Evolutionary conservation across 192 early-diverging fungal genomes (phyloP).

Genomic region (Obelidium mucronatum): DNA sequence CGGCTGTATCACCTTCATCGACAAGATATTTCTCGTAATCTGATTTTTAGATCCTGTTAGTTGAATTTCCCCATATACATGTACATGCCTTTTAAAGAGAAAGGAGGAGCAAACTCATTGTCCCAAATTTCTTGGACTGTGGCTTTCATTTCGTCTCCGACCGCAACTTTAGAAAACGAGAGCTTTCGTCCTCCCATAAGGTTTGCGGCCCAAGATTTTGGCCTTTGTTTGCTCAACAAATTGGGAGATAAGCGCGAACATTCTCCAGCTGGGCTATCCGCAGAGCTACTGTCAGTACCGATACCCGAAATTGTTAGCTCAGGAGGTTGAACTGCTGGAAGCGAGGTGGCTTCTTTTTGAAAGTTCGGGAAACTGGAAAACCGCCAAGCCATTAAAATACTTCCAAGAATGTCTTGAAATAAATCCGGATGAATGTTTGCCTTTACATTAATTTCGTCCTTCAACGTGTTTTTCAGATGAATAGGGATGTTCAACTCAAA

Average conservation of each 20-base stretch:
- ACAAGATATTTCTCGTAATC: conserved; percentile 8
- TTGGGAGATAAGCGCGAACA: not conserved
- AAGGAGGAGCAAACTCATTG: conserved; percentile 18
- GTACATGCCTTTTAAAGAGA: conserved; percentile 9
- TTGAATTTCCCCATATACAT: not conserved
- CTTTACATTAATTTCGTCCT: conserved; percentile 12
- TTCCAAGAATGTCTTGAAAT: conserved; percentile 30
- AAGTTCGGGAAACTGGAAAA: conserved; percentile 40
- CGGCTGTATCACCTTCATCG: not conserved
- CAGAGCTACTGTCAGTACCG: not conserved
- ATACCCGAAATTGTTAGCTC: not conserved
- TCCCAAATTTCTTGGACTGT: conserved; percentile 18
- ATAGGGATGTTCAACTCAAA: conserved; percentile 43
- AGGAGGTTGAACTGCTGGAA: not conserved
- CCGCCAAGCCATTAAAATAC: conserved; percentile 32
- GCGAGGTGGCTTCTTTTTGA: conserved; percentile 17
- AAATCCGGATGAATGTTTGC: conserved; percentile 39
- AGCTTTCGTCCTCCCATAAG: not conserved
- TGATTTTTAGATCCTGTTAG: not conserved
- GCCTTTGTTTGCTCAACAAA: not conserved
- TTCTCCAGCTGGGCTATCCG: not conserved
- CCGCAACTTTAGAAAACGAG: not conserved
- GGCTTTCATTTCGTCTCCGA: conserved; percentile 3
- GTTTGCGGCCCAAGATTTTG: conserved; percentile 8
- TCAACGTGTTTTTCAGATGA: conserved; percentile 1